phyloP scores from a whole-genome alignment of 352 stramenopile species.

The Saprolegnia parasitica region DNA sequence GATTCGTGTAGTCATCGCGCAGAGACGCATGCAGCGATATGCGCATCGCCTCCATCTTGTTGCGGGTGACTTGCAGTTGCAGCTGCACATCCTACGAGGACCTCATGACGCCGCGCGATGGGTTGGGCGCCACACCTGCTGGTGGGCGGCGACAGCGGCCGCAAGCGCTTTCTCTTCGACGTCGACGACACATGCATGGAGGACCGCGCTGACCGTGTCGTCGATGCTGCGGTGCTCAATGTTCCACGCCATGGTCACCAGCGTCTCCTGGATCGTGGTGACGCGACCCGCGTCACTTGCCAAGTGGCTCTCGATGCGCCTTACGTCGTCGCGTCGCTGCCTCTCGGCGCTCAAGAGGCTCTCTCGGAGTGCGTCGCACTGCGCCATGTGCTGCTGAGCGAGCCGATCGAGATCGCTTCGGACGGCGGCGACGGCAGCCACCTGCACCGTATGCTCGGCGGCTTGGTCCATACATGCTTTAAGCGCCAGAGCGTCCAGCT shows the following conservation, averaged over 20 bases:
- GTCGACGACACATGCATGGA: neutral
- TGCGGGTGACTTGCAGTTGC: constrained; percentile 11
- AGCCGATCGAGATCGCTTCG: too few species aligned
- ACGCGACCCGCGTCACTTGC: neutral
- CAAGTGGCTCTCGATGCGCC: too few species aligned
- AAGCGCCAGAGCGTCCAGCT: neutral
- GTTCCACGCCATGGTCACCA: constrained; percentile 28
- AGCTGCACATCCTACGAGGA: neutral
- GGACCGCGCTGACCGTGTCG: constrained; percentile 11
- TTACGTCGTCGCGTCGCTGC: too few species aligned
- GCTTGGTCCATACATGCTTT: neutral
- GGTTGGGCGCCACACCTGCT: constrained; percentile 1
- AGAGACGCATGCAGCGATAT: neutral
- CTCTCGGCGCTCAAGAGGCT: too few species aligned
- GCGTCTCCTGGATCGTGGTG: constrained; percentile 5
- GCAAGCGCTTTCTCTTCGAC: neutral
- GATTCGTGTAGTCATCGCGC: neutral
- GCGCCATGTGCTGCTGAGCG: too few species aligned
- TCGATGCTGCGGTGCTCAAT: constrained; percentile 22
- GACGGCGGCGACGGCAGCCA: too few species aligned
- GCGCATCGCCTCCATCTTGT: constrained; percentile 18
- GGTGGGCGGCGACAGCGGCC: neutral
- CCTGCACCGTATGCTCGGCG: neutral
- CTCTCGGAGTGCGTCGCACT: too few species aligned
- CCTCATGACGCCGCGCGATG: neutral